Conservation (phyloP, 352 stramenopile genomes). For the Aphanomyces astaci region DNA sequence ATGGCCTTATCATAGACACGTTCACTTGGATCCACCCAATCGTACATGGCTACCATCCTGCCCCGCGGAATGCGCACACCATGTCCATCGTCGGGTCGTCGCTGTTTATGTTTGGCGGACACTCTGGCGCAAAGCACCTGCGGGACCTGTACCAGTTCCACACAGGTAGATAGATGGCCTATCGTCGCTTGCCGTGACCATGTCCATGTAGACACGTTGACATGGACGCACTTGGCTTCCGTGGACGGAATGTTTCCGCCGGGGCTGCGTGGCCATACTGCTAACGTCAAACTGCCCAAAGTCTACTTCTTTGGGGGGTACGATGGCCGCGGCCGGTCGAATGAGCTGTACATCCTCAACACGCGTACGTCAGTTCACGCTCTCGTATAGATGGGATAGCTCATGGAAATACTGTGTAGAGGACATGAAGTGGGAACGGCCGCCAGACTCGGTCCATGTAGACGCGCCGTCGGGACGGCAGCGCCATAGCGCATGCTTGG, state of each 20-base stretch:
- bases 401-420: conserved; percentile 1
- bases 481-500: conserved; percentile 24
- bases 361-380: not conserved
- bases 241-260: conserved; percentile 15
- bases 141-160: conserved; percentile 25
- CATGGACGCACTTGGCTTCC: conserved; percentile 19
- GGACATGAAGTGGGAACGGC: conserved; percentile 21
- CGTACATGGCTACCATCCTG: conserved; percentile 21
- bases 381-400: not conserved
- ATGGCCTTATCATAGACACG: too few species aligned
- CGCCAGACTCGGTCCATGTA: not conserved
- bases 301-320: conserved; percentile 26
- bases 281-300: conserved; percentile 12
- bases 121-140: conserved; percentile 23
- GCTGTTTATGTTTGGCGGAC: conserved; percentile 25
- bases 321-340: conserved; percentile 22
- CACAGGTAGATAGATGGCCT: conserved; percentile 7
- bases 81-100: conserved; percentile 19
- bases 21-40: conserved; percentile 22
- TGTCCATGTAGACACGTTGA: conserved; percentile 20
- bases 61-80: conserved; percentile 24
- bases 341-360: conserved; percentile 24
- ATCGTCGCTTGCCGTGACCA: not conserved
- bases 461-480: conserved; percentile 15
- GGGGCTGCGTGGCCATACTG: conserved; percentile 22